Conservation (phyloP, 1,139 yeast genomes). For the Diutina sp. region DNA sequence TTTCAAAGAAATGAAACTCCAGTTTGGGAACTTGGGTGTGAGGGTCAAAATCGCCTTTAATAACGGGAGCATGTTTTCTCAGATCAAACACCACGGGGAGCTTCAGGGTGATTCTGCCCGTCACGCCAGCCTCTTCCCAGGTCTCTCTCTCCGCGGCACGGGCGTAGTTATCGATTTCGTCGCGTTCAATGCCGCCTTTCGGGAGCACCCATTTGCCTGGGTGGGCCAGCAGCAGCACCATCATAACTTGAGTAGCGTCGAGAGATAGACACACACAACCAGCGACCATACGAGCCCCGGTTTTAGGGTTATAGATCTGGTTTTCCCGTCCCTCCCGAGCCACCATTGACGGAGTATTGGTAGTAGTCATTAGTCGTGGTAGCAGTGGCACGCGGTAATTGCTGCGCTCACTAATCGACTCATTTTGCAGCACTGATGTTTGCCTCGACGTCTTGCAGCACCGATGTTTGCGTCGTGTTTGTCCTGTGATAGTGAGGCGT, state of each 20-base stretch:
- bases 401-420: neutral
- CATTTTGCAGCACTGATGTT: neutral
- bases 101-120: conserved; percentile 40
- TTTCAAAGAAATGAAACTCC: conserved; percentile 77
- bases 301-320: conserved; percentile 30
- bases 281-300: conserved; percentile 80
- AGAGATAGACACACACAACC: conserved; percentile 72
- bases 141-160: conserved; percentile 74
- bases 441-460: no score
- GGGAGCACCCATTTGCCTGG: conserved; percentile 76
- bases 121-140: conserved; percentile 96
- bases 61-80: conserved; percentile 46
- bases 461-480: no score
- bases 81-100: conserved; percentile 61
- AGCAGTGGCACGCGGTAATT: no score
- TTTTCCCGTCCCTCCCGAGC: conserved; percentile 12
- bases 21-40: conserved; percentile 41
- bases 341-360: neutral
- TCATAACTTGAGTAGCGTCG: conserved; percentile 46
- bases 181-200: conserved; percentile 89
- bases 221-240: conserved; percentile 64
- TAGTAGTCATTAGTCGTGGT: neutral
- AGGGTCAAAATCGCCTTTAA: conserved; percentile 26
- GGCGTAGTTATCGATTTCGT: conserved; percentile 44
- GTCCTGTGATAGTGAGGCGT: no score